Conservation (phyloP, 495 filamentous ascomycete species). For the Astrothelium subdiscretum region DNA sequence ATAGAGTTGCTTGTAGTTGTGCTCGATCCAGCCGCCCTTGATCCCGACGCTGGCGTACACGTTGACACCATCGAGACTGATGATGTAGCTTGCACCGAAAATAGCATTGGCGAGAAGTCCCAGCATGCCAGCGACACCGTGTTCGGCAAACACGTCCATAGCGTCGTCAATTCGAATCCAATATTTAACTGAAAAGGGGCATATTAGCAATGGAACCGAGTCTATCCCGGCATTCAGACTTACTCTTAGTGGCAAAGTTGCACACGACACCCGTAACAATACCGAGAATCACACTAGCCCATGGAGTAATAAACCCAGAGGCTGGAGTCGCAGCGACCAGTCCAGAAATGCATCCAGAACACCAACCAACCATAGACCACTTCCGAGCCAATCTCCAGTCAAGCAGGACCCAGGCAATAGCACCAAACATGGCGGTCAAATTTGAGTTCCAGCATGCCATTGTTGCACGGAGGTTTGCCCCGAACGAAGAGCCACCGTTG, state of each 20-base stretch:
- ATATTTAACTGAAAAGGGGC: conserved; percentile 62
- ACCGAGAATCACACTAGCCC: conserved; percentile 78
- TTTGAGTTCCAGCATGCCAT: conserved; percentile 99
- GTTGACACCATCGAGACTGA: conserved; percentile 90
- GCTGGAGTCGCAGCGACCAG: conserved; percentile 39
- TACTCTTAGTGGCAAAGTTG: conserved; percentile 89
- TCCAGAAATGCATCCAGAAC: conserved; percentile 58
- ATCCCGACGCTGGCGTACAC: conserved; percentile 39
- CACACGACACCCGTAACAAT: conserved; percentile 73
- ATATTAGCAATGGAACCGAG: conserved; percentile 21
- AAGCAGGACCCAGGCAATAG: conserved; percentile 81
- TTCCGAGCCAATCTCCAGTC: conserved; percentile 92
- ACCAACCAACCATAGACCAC: conserved; percentile 99
- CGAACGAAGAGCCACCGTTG: conserved; percentile 95
- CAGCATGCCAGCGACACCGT: conserved; percentile 87
- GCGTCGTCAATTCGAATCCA: conserved; percentile 89
- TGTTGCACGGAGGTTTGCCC: conserved; percentile 84
- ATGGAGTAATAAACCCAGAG: conserved; percentile 60
- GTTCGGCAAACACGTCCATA: conserved; percentile 97
- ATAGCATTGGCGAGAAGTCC: conserved; percentile 88
- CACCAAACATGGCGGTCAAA: conserved; percentile 77
- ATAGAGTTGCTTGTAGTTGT: conserved; percentile 83
- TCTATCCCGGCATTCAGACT: conserved; percentile 3
- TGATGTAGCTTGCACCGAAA: conserved; percentile 80
- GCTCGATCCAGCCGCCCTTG: conserved; percentile 72